phyloP scores from a whole-genome alignment of 2,329 filamentous ascomycete genomes.

The Rosellinia necatrix region DNA sequence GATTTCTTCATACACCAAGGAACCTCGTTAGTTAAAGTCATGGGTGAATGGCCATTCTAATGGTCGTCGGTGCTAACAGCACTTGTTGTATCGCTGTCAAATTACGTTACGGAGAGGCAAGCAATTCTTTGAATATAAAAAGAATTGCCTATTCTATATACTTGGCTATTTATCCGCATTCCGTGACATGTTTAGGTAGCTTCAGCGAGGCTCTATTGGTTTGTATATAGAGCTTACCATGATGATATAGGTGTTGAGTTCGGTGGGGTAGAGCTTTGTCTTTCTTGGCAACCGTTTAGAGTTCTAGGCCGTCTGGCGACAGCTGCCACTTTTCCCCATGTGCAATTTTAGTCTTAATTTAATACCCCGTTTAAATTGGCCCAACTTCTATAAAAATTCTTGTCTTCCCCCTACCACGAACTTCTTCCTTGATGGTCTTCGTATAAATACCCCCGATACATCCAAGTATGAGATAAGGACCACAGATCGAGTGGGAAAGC shows the following conservation, averaged over 20 bases:
- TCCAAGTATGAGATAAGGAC: too few relatives aligned
- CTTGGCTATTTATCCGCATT: background rate
- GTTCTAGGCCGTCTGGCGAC: conserved; percentile 7
- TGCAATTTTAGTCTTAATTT: background rate
- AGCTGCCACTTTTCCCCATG: background rate
- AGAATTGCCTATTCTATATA: background rate
- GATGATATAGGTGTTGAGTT: background rate
- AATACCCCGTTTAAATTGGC: too few relatives aligned
- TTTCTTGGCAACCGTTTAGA: too few relatives aligned
- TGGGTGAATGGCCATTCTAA: background rate
- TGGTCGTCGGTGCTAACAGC: background rate
- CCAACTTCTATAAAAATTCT: too few relatives aligned
- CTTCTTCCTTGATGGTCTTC: too few relatives aligned
- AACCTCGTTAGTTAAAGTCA: conserved; percentile 18
- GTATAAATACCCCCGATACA: too few relatives aligned
- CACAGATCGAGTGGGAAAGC: too few relatives aligned
- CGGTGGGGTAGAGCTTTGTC: too few relatives aligned
- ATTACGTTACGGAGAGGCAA: conserved; percentile 13
- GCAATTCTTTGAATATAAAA: conserved; percentile 1
- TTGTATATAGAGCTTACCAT: too few relatives aligned
- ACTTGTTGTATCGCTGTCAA: conserved; percentile 3
- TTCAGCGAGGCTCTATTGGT: too few relatives aligned
- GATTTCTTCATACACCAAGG: conserved; percentile 14
- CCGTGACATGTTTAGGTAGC: too few relatives aligned
- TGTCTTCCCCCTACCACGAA: too few relatives aligned